Evolutionary conservation across 2,329 filamentous ascomycete genomes (phyloP).

Genomic region (Hortaea sp.): DNA sequence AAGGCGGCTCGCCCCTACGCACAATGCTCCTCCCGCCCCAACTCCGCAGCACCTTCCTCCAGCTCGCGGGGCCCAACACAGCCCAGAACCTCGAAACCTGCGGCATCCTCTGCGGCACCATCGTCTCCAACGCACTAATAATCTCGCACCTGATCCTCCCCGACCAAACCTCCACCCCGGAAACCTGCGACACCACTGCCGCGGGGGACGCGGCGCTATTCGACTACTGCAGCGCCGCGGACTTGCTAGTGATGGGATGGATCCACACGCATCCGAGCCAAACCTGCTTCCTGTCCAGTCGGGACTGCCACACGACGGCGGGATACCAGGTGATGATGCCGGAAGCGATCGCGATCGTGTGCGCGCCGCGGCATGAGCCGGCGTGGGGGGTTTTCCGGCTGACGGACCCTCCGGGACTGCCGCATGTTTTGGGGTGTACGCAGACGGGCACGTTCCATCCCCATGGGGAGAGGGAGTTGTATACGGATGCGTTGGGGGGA

Average conservation of each 20-base stretch:
- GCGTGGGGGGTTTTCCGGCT: constrained; percentile 84
- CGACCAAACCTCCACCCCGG: constrained; percentile 77
- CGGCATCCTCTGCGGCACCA: constrained; percentile 81
- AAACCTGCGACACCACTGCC: constrained; percentile 91
- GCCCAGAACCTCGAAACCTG: constrained; percentile 80
- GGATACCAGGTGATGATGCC: constrained; percentile 95
- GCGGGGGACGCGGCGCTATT: constrained; percentile 61
- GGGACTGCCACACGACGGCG: constrained; percentile 86
- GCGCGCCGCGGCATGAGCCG: constrained; percentile 69
- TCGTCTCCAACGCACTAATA: constrained; percentile 89
- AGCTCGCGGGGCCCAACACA: constrained; percentile 68
- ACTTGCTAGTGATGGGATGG: constrained; percentile 84
- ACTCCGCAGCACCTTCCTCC: constrained; percentile 65
- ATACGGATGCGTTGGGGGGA: constrained; percentile 54
- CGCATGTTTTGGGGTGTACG: constrained; percentile 70
- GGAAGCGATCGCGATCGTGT: constrained; percentile 94
- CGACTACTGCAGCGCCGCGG: constrained; percentile 77
- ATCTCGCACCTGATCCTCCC: constrained; percentile 82
- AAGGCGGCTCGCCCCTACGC: constrained; percentile 77
- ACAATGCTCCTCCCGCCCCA: constrained; percentile 75
- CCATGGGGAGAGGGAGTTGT: constrained; percentile 60
- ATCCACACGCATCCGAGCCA: constrained; percentile 97
- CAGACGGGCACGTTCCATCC: constrained; percentile 78
- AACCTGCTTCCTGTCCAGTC: constrained; percentile 93
- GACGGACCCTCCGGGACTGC: constrained; percentile 83